A percentile compares a stretch with the other conserved stretches of the same genome.
These are phyloP conservation scores for Melaleuca alternifolia DNA, from an alignment of 345 rosid species.

Conservation along the genomic window DNA sequence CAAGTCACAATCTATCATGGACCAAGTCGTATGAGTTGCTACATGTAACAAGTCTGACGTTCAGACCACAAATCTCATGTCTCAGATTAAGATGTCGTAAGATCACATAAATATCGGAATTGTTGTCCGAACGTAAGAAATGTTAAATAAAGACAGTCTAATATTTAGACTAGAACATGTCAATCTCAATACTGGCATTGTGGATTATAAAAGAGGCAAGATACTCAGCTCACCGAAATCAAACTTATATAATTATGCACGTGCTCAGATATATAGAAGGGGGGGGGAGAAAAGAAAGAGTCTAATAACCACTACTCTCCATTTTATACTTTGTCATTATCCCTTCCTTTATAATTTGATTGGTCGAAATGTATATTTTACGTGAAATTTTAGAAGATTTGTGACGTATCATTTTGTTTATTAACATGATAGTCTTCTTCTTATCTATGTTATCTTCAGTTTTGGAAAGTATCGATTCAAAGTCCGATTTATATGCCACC, in stretches of 20 bases:
- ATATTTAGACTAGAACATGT: background rate
- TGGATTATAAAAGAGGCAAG: background rate
- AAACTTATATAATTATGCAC: background rate
- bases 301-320: background rate
- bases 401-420: background rate
- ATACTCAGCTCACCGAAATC: background rate
- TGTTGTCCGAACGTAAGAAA: background rate
- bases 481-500: background rate
- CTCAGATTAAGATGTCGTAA: background rate
- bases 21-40: background rate
- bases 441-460: background rate
- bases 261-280: background rate
- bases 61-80: background rate
- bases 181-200: background rate
- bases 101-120: background rate
- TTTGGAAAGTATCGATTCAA: background rate
- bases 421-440: background rate
- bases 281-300: background rate
- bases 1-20: background rate
- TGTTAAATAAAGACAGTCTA: background rate
- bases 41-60: background rate
- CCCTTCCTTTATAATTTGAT: background rate
- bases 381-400: background rate
- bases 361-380: background rate
- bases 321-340: background rate